Base-by-base conservation (phyloP, 208 protist genomes). In the Crithidia fasciculata region DNA sequence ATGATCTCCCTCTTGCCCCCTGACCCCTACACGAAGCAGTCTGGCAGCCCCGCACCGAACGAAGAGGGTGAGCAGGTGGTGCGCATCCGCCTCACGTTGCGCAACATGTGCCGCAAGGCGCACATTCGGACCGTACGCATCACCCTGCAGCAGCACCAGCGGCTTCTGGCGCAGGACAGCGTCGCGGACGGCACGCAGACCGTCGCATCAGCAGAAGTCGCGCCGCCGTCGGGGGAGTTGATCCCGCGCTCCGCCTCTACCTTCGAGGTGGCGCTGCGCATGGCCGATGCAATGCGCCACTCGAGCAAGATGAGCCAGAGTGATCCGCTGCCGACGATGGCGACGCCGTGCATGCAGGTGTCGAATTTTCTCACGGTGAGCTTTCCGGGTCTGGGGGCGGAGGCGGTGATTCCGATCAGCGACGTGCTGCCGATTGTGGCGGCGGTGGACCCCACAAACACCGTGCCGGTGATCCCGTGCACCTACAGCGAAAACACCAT, bases 261-360 rank as follows among this genome's bases (percentile, higher is more conserved):
- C 10, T 50, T 65, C 18, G 64, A 72, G 19, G 58, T 72, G 44
- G 16, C 43, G 40, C 66, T 79, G 74, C 74, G 53, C 15, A 40
- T 72, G 6, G 60, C 74, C 6, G 41, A 45, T 54, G 19, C 63
- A 18, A 50, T 65, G 66, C 66, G 54, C 7, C 58, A 69, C 41
- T 8, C 55, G 8, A 53, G 7, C 0, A 18, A 53, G 28, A 64
- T 69, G 69, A 28, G 49, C 4, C 2, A 19, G 3, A 37, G 56
- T 19, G 16, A 47, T 13, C 69, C 71, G 45, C 44, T 79, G 37
- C 80, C 80, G 8, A 72, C 75, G 43, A 62, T 85, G 45, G 43
- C 55, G 19, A 85, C 74, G 15, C 56, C 58, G 41, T 81, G 71
- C 44, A 54, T 81, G 45, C 62, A 85, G 58, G 71, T 61, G 47